phyloP scores from a whole-genome alignment of 139 green algal species.

The Micractinium sp. region DNA sequence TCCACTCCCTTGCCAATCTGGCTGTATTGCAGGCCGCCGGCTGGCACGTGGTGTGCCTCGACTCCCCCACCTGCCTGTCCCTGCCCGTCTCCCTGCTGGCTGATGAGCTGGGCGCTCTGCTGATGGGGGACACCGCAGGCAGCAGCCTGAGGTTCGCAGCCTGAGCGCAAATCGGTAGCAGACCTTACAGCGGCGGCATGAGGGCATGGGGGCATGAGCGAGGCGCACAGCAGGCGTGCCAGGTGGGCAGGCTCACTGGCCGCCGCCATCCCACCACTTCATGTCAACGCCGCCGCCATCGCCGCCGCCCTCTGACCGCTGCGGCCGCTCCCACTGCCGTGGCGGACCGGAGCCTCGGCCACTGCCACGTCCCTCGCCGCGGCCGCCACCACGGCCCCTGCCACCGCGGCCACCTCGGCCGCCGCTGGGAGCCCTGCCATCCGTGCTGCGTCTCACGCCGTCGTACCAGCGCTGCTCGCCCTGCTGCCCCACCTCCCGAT shows the following conservation, averaged over 20 bases:
- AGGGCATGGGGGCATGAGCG: background rate
- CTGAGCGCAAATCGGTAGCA: background rate
- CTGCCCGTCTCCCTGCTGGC: slow-evolving; percentile 5
- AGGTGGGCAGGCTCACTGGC: background rate
- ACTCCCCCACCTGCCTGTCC: background rate
- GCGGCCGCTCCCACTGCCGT: background rate
- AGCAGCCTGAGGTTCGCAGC: slow-evolving; percentile 7
- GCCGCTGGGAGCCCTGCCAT: background rate
- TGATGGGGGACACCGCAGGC: background rate
- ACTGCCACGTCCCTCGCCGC: background rate
- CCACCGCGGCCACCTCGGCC: background rate
- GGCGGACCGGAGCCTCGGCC: background rate
- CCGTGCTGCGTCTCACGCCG: background rate
- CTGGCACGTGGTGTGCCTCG: background rate
- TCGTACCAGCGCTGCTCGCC: background rate
- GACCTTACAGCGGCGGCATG: background rate
- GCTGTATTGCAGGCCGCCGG: background rate
- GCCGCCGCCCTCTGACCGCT: background rate
- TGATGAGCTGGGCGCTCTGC: slow-evolving; percentile 1
- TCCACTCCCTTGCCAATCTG: background rate
- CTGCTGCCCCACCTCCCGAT: background rate
- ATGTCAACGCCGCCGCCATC: background rate
- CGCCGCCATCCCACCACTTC: background rate
- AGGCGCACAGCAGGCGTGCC: background rate
- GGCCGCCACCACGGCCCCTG: background rate